Base-by-base conservation (phyloP, 176 grass and related monocot genomes). In the Pontederia crassipes region DNA sequence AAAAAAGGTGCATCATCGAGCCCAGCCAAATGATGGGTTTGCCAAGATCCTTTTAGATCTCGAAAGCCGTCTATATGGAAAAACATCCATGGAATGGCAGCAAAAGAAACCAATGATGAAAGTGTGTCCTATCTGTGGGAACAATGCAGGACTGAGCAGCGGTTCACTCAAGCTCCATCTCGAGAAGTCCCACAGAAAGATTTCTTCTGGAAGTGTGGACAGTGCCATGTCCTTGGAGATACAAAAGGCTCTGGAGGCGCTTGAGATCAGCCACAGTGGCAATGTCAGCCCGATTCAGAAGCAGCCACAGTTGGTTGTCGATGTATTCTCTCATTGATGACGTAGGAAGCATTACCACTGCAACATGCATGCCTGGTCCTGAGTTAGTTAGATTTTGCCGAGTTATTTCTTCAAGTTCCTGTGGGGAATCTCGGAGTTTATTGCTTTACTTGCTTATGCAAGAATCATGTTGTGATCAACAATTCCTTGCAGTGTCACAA, bases 101-200 rank as follows among this genome's bases (percentile, higher is more conserved):
- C 87, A 83, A 45, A 82, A 76, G 53, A 91, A 49, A 74, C 92
- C 92, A 2, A 65, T 71, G 20, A 88, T 91, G 74, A 87, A 90
- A 59, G 84, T 85, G 18, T 97, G 92, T 58, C 87, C 92, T 48
- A 85, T 97, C 46, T 91, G 92, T 29, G 84, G 84, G 63, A 91
- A 85, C 68, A 85, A 79, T 58, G 87, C 84, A 59, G 92, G 87
- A 11, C 83, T 97, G 46, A 91, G 87, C 70, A 97, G 84, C 71
- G 85, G 87, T 59, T 97, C 93, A 32, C 68, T 97, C 58, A 97
- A 91, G 72, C 76, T 97, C n/a, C 93, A 97, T 71, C 80, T 85
- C 62, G 84, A 91, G 57, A 97, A 88, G 68, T 81, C 76, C 0
- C 93, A 97, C 66, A 77, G 76, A 57, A 88, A 82, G 71, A 81